Evolutionary conservation across 257 asterid species (phyloP).

Genomic region (Solanum rostratum): DNA sequence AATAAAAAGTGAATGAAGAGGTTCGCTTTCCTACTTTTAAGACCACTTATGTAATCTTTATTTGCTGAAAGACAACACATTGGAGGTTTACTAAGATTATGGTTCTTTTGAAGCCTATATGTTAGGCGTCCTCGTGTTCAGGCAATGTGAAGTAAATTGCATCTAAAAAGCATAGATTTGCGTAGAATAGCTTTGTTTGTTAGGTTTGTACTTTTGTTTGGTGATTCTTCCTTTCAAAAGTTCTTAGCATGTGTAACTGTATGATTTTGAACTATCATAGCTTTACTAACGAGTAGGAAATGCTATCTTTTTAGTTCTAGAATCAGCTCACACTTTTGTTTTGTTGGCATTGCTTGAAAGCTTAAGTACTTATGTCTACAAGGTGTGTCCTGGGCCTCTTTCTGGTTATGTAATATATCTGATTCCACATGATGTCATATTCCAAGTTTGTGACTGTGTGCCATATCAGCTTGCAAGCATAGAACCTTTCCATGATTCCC

Average conservation of each 20-base stretch:
- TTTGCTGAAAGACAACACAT: background rate
- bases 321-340: background rate
- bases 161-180: background rate
- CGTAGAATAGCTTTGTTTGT: background rate
- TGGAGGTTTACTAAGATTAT: background rate
- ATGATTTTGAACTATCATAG: background rate
- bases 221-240: background rate
- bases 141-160: background rate
- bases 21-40: background rate
- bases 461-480: background rate
- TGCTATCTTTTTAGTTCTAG: background rate
- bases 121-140: background rate
- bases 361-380: background rate
- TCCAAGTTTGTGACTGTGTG: background rate
- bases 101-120: background rate
- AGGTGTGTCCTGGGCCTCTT: background rate
- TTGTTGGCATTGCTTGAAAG: background rate
- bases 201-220: background rate
- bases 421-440: background rate
- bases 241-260: background rate
- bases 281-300: background rate
- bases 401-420: background rate
- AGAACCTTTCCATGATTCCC: background rate
- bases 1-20: conserved; percentile 23
- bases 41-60: background rate